A percentile compares a stretch with the other conserved stretches of the same genome.
Conservation (phyloP, 169 alveolate genomes). For the Eimeria tenella region DNA sequence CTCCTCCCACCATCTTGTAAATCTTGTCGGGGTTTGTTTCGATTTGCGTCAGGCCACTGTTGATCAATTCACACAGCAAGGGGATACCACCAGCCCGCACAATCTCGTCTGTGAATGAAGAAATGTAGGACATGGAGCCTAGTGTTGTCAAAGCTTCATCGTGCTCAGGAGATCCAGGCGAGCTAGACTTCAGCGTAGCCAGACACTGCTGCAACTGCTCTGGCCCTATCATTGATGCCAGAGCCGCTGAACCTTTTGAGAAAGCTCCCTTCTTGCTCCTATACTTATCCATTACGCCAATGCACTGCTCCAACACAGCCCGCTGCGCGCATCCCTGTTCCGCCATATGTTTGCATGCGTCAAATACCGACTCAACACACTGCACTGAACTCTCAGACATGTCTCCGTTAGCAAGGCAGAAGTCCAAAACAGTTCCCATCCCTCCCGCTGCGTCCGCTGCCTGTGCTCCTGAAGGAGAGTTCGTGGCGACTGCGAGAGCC, state of each 20-base stretch:
- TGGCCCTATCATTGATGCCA: conserved; percentile 91
- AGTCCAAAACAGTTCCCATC: conserved; percentile 62
- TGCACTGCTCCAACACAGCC: conserved; percentile 70
- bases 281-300: conserved; percentile 77
- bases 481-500: conserved; percentile 84
- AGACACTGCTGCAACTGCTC: conserved; percentile 91
- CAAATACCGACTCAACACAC: conserved; percentile 75
- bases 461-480: conserved; percentile 83
- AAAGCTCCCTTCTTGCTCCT: conserved; percentile 79
- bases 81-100: conserved; percentile 94
- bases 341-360: conserved; percentile 68
- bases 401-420: conserved; percentile 76
- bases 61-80: conserved; percentile 90
- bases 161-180: conserved; percentile 91
- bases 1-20: conserved; percentile 89
- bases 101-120: conserved; percentile 92
- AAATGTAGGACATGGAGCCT: conserved; percentile 93
- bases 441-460: conserved; percentile 84
- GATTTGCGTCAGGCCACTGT: conserved; percentile 89
- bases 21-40: conserved; percentile 89
- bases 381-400: conserved; percentile 75
- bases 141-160: conserved; percentile 92
- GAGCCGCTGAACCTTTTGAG: conserved; percentile 92
- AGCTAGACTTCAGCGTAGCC: conserved; percentile 88
- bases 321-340: conserved; percentile 69